phyloP scores from a whole-genome alignment of 2,329 filamentous ascomycete genomes.

The Ophiostoma australiae region DNA sequence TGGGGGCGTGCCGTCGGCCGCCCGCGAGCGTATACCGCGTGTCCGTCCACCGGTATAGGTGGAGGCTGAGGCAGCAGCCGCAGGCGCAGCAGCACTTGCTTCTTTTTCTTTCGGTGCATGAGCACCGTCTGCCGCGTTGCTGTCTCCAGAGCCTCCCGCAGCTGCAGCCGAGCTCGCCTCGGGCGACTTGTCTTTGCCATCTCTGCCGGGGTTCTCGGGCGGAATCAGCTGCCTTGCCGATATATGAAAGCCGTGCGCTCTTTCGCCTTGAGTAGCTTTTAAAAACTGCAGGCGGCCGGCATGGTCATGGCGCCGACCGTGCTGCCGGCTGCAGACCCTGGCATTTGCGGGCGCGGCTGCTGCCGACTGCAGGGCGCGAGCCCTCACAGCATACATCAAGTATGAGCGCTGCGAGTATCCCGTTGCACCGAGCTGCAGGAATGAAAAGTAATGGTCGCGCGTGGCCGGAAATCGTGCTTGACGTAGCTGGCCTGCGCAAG shows the following conservation, averaged over 20 bases:
- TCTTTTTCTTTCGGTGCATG: not conserved
- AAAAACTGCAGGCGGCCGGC: not conserved
- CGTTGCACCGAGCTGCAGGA: constrained; percentile 18
- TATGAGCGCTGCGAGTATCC: constrained; percentile 15
- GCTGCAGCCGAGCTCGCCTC: not conserved
- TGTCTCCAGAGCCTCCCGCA: not conserved
- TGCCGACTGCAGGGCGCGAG: constrained; percentile 29
- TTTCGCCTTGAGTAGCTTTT: not conserved
- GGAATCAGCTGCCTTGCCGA: constrained; percentile 16
- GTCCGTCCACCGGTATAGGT: constrained; percentile 2
- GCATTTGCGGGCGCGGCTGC: constrained; percentile 19
- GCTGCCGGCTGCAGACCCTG: not conserved
- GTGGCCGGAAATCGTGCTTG: not conserved
- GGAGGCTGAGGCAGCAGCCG: not conserved
- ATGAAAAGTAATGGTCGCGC: not conserved
- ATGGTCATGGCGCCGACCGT: not conserved
- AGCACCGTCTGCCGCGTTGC: not conserved
- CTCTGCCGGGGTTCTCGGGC: not conserved
- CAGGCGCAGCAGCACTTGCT: no score
- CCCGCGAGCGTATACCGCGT: constrained; percentile 2
- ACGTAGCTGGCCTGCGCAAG: not conserved
- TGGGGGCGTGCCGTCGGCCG: constrained; percentile 37
- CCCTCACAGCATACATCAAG: constrained; percentile 32
- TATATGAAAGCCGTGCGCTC: constrained; percentile 17
- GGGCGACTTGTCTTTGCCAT: not conserved